These are phyloP conservation scores for Microdochium nivale DNA, from an alignment of 2,329 filamentous ascomycete genomes.

Conservation along the genomic window DNA sequence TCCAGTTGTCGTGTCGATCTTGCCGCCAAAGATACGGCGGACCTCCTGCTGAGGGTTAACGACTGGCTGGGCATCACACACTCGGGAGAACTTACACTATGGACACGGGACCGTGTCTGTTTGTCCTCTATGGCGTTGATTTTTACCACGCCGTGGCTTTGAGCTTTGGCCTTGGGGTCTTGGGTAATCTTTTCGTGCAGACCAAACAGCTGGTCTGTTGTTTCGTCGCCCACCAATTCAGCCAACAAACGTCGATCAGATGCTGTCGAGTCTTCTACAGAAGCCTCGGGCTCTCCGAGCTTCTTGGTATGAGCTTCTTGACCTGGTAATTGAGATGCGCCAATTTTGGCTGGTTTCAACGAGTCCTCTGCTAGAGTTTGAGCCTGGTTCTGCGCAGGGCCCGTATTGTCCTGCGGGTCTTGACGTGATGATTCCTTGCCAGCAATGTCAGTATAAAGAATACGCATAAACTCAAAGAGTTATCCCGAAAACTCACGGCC, in stretches of 20 bases:
- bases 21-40: constrained; percentile 70
- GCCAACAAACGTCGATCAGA: constrained; percentile 11
- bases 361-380: neutral
- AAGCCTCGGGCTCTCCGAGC: constrained; percentile 2
- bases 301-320: neutral
- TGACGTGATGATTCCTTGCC: neutral
- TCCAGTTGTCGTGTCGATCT: constrained; percentile 66
- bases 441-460: neutral
- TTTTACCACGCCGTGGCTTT: constrained; percentile 10
- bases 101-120: constrained; percentile 25
- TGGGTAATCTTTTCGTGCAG: constrained; percentile 14
- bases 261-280: constrained; percentile 1
- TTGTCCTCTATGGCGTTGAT: constrained; percentile 18
- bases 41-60: constrained; percentile 37
- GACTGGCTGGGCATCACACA: neutral
- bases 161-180: constrained; percentile 9
- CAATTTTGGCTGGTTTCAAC: neutral
- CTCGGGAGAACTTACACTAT: constrained; percentile 28
- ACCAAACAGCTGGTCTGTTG: constrained; percentile 12
- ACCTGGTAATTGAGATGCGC: neutral
- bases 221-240: constrained; percentile 13
- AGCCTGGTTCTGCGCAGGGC: neutral
- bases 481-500: constrained; percentile 5
- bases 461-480: neutral
- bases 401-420: neutral